phyloP scores from a whole-genome alignment of 2,329 filamentous ascomycete genomes.

The Coniosporium tulheliwenetii region DNA sequence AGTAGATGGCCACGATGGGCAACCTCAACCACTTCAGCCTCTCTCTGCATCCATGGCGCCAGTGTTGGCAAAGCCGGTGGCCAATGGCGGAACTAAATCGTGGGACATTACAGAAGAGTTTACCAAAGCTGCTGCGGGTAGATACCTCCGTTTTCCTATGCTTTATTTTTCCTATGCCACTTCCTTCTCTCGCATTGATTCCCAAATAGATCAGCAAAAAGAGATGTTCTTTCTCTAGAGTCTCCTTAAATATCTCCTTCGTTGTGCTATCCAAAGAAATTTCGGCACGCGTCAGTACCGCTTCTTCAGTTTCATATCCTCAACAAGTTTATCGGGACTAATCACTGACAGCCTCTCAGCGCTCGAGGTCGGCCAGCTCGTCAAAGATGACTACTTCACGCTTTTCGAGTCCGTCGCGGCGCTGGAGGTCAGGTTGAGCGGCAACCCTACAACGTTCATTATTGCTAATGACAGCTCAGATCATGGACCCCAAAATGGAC shows the following conservation, averaged over 20 bases:
- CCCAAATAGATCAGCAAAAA: too few relatives aligned
- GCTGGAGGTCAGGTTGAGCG: constrained; percentile 39
- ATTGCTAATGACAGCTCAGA: constrained; percentile 40
- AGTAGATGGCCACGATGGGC: too few relatives aligned
- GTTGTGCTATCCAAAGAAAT: not conserved
- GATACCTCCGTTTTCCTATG: not conserved
- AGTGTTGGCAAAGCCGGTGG: too few relatives aligned
- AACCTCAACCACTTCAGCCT: too few relatives aligned
- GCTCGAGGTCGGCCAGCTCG: constrained; percentile 61
- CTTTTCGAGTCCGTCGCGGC: constrained; percentile 88
- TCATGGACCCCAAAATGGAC: constrained; percentile 99
- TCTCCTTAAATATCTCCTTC: too few relatives aligned
- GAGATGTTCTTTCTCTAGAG: too few relatives aligned
- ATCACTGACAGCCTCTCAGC: constrained; percentile 31
- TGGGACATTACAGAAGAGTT: constrained; percentile 20
- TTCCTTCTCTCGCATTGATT: too few relatives aligned
- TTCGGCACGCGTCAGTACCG: not conserved
- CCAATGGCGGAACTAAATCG: constrained; percentile 2
- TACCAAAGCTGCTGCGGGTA: constrained; percentile 13
- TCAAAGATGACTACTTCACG: constrained; percentile 90
- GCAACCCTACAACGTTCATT: not conserved
- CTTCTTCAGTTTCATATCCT: not conserved
- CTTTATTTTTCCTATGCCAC: not conserved
- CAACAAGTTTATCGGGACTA: not conserved
- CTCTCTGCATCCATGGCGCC: too few relatives aligned